Evolutionary conservation across 106 monocot genomes (phyloP), one percentile per base, ranked within the genome.

Genomic region (Platanthera zijinensis): DNA sequence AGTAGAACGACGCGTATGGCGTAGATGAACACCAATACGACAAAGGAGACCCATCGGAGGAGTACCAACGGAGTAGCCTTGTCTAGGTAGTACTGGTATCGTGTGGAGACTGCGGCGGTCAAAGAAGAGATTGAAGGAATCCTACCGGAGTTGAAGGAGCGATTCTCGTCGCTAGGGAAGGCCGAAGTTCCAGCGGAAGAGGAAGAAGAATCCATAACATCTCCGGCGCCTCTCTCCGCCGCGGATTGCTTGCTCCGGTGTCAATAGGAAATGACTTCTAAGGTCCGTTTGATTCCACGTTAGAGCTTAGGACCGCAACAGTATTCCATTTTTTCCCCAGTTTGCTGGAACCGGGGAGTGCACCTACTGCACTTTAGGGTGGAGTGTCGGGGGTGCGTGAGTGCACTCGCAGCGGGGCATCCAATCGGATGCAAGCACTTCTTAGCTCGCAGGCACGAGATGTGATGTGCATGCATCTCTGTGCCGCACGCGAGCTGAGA

Each of bases 31-130:
- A 81, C 89, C 5, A 93, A 51, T 10, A 57, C 72, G 46, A 15
- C 85, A 39, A 89, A 71, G 13, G 52, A 81, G 18, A 74, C 22
- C 96, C 96, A 96, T 61, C 92, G 92, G 76, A 83, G 79, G 50
- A 64, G 84, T 28, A 96, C 92, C 52, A 79, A 76, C 70, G 87
- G 92, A 15, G 85, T 93, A 25, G 92, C 51, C 76, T 86, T 88
- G 90, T 96, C 96, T 46, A 96, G 96, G 13, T 82, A 71, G 89
- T 96, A 75, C 87, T 93, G 92, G 83, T 84, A 90, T 10, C 90
- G 88, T 48, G 59, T 82, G 39, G 82, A 83, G 9, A 59, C 5
- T 45, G 79, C 53, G 49, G 80, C 52, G 21, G 15, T 50, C 85
- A 77, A 82, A 18, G 76, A 57, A 50, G 83, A 80, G 6, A 87